phyloP scores from a whole-genome alignment of 2,329 filamentous ascomycete species.

The Clarireedia sp. region DNA sequence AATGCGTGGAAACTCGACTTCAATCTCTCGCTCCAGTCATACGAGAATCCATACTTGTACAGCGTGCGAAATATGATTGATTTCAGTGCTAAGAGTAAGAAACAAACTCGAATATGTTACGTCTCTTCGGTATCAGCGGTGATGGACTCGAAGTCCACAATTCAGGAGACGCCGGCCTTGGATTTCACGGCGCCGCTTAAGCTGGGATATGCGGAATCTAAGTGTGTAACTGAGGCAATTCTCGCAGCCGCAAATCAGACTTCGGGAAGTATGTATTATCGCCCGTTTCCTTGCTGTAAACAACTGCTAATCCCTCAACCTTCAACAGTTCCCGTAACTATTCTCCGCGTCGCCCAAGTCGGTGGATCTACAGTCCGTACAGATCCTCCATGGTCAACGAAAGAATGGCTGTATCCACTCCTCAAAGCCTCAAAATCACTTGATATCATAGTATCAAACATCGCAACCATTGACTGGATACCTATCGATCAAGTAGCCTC shows the following conservation, averaged over 20 bases:
- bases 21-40: conserved; percentile 30
- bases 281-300: too few species aligned
- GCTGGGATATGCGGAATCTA: conserved; percentile 22
- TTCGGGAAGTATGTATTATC: conserved; percentile 21
- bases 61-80: conserved; percentile 33
- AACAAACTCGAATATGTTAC: neutral
- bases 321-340: conserved; percentile 31
- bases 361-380: conserved; percentile 32
- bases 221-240: conserved; percentile 30
- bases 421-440: conserved; percentile 24
- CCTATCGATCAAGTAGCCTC: conserved; percentile 30
- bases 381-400: conserved; percentile 43
- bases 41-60: conserved; percentile 30
- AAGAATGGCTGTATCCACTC: conserved; percentile 43
- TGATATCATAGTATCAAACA: neutral
- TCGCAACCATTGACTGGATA: conserved; percentile 36
- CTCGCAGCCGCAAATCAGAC: conserved; percentile 33
- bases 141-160: neutral
- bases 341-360: conserved; percentile 42
- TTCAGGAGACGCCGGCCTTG: neutral
- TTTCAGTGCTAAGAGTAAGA: neutral
- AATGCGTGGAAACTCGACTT: conserved; percentile 34
- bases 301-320: neutral
- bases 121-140: neutral
- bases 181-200: neutral